Percentiles rank a stretch among this genome's conserved stretches.
Evolutionary conservation across 176 grass and related monocot genomes (phyloP).

Genomic region (Carex littledalei): DNA sequence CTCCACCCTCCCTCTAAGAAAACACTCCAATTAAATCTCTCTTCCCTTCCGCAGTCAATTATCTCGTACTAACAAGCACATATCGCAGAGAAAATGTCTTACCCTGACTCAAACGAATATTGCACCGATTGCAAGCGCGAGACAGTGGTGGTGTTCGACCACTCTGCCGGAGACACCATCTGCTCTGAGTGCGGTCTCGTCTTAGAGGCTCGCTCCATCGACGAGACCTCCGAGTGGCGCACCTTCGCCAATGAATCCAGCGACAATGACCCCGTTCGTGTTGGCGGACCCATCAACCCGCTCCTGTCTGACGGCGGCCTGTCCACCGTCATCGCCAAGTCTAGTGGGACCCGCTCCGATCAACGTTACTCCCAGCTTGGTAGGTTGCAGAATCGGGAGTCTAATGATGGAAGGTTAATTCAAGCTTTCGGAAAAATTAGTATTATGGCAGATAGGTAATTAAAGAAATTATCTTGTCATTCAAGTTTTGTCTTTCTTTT

Average conservation of each 20-base stretch:
- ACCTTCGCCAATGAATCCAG: slow-evolving; percentile 66
- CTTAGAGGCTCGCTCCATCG: slow-evolving; percentile 66
- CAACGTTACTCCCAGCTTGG: slow-evolving; percentile 51
- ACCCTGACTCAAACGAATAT: slow-evolving; percentile 10
- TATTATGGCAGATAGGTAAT: slow-evolving; percentile 61
- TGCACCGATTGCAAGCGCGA: slow-evolving; percentile 65
- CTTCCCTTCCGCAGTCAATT: neutral
- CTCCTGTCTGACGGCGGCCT: slow-evolving; percentile 58
- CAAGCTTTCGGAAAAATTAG: slow-evolving; percentile 67
- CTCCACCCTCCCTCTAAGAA: neutral
- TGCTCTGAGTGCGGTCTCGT: slow-evolving; percentile 81
- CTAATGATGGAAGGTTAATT: slow-evolving; percentile 58
- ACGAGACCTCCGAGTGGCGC: slow-evolving; percentile 77
- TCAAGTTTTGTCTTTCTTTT: neutral
- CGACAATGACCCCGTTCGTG: slow-evolving; percentile 64
- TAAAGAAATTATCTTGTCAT: neutral
- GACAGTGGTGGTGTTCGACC: slow-evolving; percentile 66
- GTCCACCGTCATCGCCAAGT: slow-evolving; percentile 67
- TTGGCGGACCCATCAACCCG: slow-evolving; percentile 58
- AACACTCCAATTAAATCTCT: neutral
- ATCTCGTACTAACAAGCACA: neutral
- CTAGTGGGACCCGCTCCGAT: slow-evolving; percentile 42
- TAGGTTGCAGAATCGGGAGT: slow-evolving; percentile 54
- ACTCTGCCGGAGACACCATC: slow-evolving; percentile 63
- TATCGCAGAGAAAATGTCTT: neutral